phyloP scores from a whole-genome alignment of 192 early-diverging fungal species.

The Piromyces finnis region DNA sequence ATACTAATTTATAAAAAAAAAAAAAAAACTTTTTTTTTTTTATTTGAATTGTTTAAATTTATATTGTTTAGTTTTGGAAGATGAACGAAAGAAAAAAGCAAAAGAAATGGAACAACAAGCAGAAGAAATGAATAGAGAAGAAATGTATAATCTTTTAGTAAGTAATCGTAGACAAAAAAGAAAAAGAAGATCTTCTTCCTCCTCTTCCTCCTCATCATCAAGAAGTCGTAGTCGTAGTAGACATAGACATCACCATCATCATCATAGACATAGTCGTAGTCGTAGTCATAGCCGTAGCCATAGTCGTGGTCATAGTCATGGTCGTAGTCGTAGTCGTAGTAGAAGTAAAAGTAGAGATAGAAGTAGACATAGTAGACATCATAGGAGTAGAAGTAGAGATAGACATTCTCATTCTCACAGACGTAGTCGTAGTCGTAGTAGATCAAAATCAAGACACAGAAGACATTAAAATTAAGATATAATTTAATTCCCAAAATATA shows the following conservation, averaged over 20 bases:
- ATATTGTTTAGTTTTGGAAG: background rate
- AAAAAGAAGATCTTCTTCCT: background rate
- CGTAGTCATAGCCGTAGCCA: too few species aligned
- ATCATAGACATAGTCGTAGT: background rate
- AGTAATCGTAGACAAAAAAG: background rate
- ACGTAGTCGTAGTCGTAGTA: background rate
- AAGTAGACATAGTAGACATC: background rate
- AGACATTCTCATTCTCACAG: background rate
- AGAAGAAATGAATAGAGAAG: background rate
- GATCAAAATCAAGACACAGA: background rate
- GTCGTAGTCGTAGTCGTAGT: too few species aligned
- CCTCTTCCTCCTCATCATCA: too few species aligned
- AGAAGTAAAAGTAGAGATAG: too few species aligned
- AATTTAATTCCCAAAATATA: too few species aligned
- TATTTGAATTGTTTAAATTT: background rate
- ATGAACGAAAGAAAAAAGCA: background rate
- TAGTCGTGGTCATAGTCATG: too few species aligned
- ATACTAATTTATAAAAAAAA: too few species aligned
- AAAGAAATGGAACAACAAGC: background rate
- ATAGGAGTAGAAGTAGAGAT: background rate
- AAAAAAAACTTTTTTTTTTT: too few species aligned
- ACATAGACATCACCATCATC: background rate
- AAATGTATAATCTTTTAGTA: background rate
- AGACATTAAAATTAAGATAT: background rate
- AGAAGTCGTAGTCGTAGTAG: too few species aligned